Evolutionary conservation across 2,329 filamentous ascomycete genomes (phyloP).

Genomic region (Exophiala calicioides): DNA sequence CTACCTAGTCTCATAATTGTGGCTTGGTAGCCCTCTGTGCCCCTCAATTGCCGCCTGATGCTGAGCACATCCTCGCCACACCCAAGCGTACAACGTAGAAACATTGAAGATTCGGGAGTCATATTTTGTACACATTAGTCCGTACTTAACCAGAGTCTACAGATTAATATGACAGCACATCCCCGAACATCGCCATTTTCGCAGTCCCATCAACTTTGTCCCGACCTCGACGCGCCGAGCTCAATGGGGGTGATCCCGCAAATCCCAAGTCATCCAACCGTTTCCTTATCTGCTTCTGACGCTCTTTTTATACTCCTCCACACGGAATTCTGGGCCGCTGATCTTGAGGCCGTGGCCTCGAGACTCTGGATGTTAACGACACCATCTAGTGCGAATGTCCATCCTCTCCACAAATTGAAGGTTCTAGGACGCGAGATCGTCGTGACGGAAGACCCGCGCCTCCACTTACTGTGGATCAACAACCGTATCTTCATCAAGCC

Average conservation of each 20-base stretch:
- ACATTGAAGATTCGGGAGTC: neutral
- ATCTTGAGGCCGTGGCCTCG: slow-evolving; percentile 5
- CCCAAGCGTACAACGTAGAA: too few species aligned
- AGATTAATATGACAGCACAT: slow-evolving; percentile 1
- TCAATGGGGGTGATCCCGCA: neutral
- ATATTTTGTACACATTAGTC: neutral
- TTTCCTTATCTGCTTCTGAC: neutral
- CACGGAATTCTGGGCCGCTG: slow-evolving; percentile 5
- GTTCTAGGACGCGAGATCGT: too few species aligned
- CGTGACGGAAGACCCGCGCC: too few species aligned
- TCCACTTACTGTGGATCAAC: too few species aligned
- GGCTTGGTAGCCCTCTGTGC: too few species aligned
- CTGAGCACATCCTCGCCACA: too few species aligned
- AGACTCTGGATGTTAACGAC: too few species aligned
- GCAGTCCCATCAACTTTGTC: slow-evolving; percentile 2
- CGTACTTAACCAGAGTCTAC: neutral
- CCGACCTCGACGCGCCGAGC: neutral
- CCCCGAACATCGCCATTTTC: slow-evolving; percentile 5
- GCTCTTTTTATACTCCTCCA: neutral
- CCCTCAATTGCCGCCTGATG: too few species aligned
- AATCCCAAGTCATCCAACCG: slow-evolving; percentile 2
- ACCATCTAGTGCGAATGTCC: too few species aligned
- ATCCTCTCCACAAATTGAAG: too few species aligned
- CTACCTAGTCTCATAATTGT: too few species aligned
- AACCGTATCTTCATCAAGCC: too few species aligned